These are phyloP conservation scores for Fusarium pseudoanthophilum DNA, from an alignment of 2,329 filamentous ascomycete genomes.

Conservation along the genomic window DNA sequence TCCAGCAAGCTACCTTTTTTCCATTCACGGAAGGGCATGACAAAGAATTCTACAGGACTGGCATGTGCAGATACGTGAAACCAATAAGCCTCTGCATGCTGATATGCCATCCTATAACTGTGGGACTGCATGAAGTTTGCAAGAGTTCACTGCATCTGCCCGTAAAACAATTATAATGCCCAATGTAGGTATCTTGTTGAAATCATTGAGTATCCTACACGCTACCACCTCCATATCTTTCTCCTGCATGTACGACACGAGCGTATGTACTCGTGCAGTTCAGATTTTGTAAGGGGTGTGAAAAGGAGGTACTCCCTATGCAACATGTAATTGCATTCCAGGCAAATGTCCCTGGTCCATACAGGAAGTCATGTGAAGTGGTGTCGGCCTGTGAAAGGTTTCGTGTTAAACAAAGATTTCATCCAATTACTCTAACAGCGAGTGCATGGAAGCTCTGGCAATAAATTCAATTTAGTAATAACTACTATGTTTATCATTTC, in stretches of 20 bases:
- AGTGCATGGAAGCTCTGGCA: background rate
- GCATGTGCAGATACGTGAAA: background rate
- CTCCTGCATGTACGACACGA: background rate
- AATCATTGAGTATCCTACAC: background rate
- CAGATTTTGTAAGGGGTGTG: background rate
- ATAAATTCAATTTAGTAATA: background rate
- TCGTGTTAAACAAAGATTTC: background rate
- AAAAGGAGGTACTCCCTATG: constrained; percentile 5
- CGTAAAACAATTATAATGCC: background rate
- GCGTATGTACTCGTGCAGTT: background rate
- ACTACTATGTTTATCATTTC: background rate
- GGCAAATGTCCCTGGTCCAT: background rate
- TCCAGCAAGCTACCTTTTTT: constrained; percentile 22
- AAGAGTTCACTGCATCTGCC: background rate
- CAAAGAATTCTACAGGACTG: background rate
- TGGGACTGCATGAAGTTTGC: background rate
- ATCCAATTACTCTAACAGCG: background rate
- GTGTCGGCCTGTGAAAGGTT: background rate
- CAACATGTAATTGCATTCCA: constrained; percentile 13
- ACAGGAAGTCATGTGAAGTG: no score
- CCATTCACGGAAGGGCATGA: constrained; percentile 17
- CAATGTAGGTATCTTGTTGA: background rate
- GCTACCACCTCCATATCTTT: background rate
- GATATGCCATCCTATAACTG: background rate
- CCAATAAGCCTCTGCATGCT: background rate